Conservation (phyloP, 1,284 basidiomycete species). For the Malassezia brasiliensis region DNA sequence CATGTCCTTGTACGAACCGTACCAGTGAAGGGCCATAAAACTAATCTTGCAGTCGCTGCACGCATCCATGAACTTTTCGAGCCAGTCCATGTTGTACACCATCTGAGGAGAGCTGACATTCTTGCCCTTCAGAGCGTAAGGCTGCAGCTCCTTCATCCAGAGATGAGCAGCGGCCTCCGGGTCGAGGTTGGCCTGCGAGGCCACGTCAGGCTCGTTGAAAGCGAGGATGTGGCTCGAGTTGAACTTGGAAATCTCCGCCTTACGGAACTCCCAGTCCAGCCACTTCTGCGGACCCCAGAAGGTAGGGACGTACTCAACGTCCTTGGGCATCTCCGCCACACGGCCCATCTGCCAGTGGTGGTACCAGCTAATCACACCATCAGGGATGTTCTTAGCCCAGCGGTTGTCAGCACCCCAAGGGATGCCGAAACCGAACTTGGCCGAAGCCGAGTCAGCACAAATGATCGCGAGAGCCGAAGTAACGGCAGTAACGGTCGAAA, state of each 20-base stretch:
- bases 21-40: constrained; percentile 46
- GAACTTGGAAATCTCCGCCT: constrained; percentile 21
- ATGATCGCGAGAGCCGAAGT: constrained; percentile 8
- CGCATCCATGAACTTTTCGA: constrained; percentile 29
- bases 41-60: constrained; percentile 33
- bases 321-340: constrained; percentile 20
- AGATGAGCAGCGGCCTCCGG: constrained; percentile 29
- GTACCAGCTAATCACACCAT: constrained; percentile 36
- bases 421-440: constrained; percentile 24
- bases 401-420: constrained; percentile 37
- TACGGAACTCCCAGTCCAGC: constrained; percentile 29
- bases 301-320: constrained; percentile 39
- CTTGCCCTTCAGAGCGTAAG: constrained; percentile 32
- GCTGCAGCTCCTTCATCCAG: constrained; percentile 37
- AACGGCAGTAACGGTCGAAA: constrained; percentile 16
- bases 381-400: constrained; percentile 27
- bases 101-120: constrained; percentile 39
- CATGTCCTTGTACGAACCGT: constrained; percentile 33
- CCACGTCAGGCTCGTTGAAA: constrained; percentile 42
- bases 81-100: constrained; percentile 41
- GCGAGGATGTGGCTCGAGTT: constrained; percentile 28
- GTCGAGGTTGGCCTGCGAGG: constrained; percentile 27
- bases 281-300: constrained; percentile 36
- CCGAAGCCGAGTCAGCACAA: constrained; percentile 12
- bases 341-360: constrained; percentile 43